Base-by-base conservation (phyloP, 2,329 filamentous ascomycete species). In the Pseudonectria foliicola region DNA sequence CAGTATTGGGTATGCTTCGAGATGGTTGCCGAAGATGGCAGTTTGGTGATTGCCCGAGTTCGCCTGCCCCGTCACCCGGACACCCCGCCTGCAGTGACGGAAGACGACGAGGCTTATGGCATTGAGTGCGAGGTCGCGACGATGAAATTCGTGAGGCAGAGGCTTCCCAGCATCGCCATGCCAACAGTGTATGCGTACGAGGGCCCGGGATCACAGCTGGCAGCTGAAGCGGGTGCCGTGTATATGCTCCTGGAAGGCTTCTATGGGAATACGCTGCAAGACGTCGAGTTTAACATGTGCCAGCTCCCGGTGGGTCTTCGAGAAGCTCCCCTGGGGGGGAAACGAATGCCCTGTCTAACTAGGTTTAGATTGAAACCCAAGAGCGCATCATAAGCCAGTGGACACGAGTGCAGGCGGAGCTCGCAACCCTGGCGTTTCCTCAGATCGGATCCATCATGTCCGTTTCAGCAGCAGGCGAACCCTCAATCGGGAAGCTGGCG, bases 171-270 rank as follows among this genome's bases (percentile, higher is more conserved):
- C 0, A 27, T 52, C 2, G 3, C 16, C 0, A 18, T 53, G 4
- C 48, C 47, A 10, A 11, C n/a, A 1, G 16, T 50, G 2, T 51
- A 51, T 16, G 43, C 48, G 12, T 52, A 45, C 14, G 43, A 48
- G 31, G 29, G 25, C 3, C 34, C 42, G 1, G 43, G 37, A 10
- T 52, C 46, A 2, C 28, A 34, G 12, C 21, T 27, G 3, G 47
- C 52, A 10, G 14, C 27, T 4, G 25, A 41, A 12, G 46, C 33
- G 4, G 51, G 51, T 2, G 44, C 44, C n/a, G 3, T 26, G 1
- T 55, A 54, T 31, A 54, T 54, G 49, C 44, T 55, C 8, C 37
- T 54, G 4, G 45, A 53, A 41, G 52, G 46, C 7, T 54, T 53
- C 29, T 40, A 44, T 23, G 49, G 46, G 3, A 53, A 50, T 25